These are phyloP conservation scores for Gardenia jasminoides DNA, from an alignment of 257 asterid genomes.

Conservation along the genomic window DNA sequence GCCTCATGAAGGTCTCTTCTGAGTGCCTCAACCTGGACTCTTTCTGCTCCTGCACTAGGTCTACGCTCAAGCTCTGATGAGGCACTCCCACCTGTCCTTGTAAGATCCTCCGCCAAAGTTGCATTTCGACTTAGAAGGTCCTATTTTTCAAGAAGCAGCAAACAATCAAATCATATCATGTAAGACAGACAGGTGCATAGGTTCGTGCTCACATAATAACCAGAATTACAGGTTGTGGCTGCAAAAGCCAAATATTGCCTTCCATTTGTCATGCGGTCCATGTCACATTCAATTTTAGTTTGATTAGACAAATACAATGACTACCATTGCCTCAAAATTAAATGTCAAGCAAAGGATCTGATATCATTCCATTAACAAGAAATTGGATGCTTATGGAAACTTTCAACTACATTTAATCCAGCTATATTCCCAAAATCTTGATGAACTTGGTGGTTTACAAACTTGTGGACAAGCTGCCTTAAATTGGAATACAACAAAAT, in stretches of 20 bases:
- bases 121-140: conserved; percentile 86
- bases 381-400: not conserved
- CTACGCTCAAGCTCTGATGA: conserved; percentile 52
- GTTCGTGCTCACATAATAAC: not conserved
- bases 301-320: not conserved
- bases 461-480: not conserved
- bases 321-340: not conserved
- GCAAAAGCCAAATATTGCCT: not conserved
- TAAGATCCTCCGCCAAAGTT: conserved; percentile 70
- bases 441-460: not conserved
- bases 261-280: too few relatives aligned
- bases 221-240: not conserved
- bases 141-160: conserved; percentile 30
- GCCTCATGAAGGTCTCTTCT: conserved; percentile 71
- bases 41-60: conserved; percentile 57
- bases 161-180: not conserved
- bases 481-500: not conserved
- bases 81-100: conserved; percentile 58
- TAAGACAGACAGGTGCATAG: conserved; percentile 4
- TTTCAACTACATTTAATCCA: not conserved
- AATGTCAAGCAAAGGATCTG: not conserved
- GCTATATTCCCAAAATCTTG: not conserved
- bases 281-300: too few relatives aligned
- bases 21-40: conserved; percentile 65
- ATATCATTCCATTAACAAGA: not conserved